Evolutionary conservation across 1,284 basidiomycete species (phyloP), one percentile per base, ranked within the genome.

Genomic region (Marasmius fiardii): DNA sequence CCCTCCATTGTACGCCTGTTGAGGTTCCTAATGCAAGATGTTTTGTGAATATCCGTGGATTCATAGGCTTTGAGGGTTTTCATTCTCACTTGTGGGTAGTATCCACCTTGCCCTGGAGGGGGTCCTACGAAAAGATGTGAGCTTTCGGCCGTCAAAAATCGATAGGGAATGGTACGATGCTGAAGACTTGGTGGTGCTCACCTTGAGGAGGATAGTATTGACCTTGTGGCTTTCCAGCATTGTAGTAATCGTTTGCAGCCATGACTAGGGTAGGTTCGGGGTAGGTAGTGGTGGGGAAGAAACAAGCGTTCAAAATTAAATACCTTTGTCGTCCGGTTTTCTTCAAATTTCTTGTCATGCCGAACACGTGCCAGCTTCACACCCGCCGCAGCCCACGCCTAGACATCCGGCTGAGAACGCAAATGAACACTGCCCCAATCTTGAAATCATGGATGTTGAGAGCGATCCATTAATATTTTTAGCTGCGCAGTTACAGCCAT

Each of bases 181-280:
- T 45, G 3, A 56, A 23, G 20, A 31, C 16, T 28, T 16, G 23
- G n/a, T 28, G 23, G 49, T 35, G 49, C 77, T 47, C 51, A 85
- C 88, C 87, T 70, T 76, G 75, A 37, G 86, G 88, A 51, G 86
- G 86, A 64, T 88, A 88, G 63, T 90, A 86, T 52, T 76, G 73
- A 43, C 69, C 67, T 62, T 77, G 78, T 45, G 74, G 78, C 60
- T 80, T 78, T 51, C 75, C 77, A 39, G 68, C 66, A 59, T 73
- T 71, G 71, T 90, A 91, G 64, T 88, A 91, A 64, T 90, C 87
- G 71, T 85, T 83, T 68, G 82, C 86, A 62, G 86, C 85, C 88
- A 91, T 90, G 35, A 43, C 51, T 41, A n/a, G n/a, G 35, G 35
- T 37, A 5, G 35, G 35, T 4, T 57, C 39, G 35, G 34, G 56